phyloP scores from a whole-genome alignment of 164 flowering plant species.

The Buxus sempervirens region DNA sequence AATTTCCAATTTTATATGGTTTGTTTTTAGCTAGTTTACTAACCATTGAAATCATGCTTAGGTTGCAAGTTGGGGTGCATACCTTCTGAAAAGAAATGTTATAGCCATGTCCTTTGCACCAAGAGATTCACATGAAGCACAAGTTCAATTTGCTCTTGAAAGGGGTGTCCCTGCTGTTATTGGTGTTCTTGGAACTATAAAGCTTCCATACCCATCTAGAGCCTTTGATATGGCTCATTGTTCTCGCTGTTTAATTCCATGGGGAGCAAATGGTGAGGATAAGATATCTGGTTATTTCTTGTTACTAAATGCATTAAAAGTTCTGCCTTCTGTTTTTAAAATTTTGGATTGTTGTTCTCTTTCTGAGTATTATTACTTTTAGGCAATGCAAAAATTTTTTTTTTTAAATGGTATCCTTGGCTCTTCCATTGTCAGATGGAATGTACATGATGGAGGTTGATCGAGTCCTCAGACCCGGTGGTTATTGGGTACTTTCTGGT shows the following conservation, averaged over 20 bases:
- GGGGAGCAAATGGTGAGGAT: constrained; percentile 77
- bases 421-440: constrained; percentile 74
- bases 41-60: constrained; percentile 19
- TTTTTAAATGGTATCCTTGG: background rate
- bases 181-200: constrained; percentile 85
- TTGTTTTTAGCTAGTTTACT: constrained; percentile 1
- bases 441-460: constrained; percentile 89
- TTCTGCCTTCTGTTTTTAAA: background rate
- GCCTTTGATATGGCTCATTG: constrained; percentile 97
- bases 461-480: constrained; percentile 90
- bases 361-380: too few species aligned
- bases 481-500: constrained; percentile 90
- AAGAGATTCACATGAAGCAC: constrained; percentile 90
- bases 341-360: background rate
- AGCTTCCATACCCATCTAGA: constrained; percentile 78
- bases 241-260: constrained; percentile 88
- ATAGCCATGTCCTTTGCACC: constrained; percentile 94
- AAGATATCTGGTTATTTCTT: background rate
- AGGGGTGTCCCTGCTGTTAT: constrained; percentile 93
- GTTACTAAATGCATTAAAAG: background rate
- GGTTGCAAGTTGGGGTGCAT: constrained; percentile 98
- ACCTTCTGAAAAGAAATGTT: constrained; percentile 82
- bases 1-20: background rate
- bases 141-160: constrained; percentile 93
- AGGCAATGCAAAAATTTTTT: too few species aligned